These are phyloP conservation scores for Geranium incanum DNA, from an alignment of 441 rosid genomes.

Conservation along the genomic window DNA sequence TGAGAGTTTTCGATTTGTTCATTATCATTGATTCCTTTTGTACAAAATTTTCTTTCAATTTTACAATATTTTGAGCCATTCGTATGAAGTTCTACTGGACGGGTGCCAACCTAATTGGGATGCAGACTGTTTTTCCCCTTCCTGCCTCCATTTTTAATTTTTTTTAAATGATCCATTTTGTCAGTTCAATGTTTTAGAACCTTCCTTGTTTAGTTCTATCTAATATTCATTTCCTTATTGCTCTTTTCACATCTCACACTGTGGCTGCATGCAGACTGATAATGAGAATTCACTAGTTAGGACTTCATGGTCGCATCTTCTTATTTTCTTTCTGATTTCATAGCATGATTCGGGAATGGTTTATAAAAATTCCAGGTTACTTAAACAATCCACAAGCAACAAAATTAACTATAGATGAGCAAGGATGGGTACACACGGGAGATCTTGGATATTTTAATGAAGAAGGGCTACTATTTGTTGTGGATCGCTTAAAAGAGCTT, in stretches of 20 bases:
- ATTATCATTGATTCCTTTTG: too few species aligned
- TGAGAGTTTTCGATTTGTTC: too few species aligned
- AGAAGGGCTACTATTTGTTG: conserved; percentile 55
- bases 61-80: too few species aligned
- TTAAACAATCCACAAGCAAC: conserved; percentile 53
- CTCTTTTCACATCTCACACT: not conserved
- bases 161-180: not conserved
- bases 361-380: conserved; percentile 36
- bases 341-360: conserved; percentile 3
- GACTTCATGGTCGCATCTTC: not conserved
- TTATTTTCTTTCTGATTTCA: conserved; percentile 5
- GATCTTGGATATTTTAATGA: conserved; percentile 73
- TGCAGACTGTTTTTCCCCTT: too few species aligned
- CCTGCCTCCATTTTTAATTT: too few species aligned
- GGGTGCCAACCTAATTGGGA: too few species aligned
- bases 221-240: not conserved
- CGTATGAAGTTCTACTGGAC: too few species aligned
- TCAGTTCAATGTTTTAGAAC: not conserved
- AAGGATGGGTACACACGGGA: conserved; percentile 61
- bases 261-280: not conserved
- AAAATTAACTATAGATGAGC: conserved; percentile 41
- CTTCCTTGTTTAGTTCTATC: not conserved
- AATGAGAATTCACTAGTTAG: not conserved
- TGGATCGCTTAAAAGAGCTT: conserved; percentile 68
- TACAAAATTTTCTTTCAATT: too few species aligned